Evolutionary conservation across 176 grass and related monocot species (phyloP), one percentile per base, ranked within the genome.

Genomic region (Dactylis glomerata): DNA sequence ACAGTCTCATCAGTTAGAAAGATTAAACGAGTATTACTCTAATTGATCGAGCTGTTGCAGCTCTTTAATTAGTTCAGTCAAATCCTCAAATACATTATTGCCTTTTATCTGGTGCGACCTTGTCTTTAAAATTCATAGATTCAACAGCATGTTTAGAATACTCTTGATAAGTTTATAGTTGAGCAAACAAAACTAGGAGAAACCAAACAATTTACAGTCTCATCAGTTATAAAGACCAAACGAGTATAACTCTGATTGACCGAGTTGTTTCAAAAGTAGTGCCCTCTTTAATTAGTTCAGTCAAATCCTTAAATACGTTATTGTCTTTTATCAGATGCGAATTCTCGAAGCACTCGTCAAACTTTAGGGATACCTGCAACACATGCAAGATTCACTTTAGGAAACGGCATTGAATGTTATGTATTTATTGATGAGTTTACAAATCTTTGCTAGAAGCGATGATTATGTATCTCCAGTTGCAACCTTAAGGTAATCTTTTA

Each of bases 291-390:
- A 80, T 80, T 86, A 95, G 83, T 84, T 90, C 87, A 81, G 32
- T 34, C 83, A 98, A 85, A 87, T 85, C 81, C 83, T 95, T 98
- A 80, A 95, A 98, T 92, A 98, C 90, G 61, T 95, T 92, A 50
- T 92, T 98, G 80, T 98, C 96, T 80, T 93, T 98, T 87, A 92
- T 92, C 77, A 85, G 89, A 58, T 95, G 92, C 80, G 95, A 95
- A 86, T 31, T 90, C 88, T 87, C 77, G 70, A 98, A 98, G 84
- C 77, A 95, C 40, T 92, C 96, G 63, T 84, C 80, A 78, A n/a
- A 91, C 91, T 85, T 89, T 95, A 85, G 87, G 87, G 52, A 88
- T 55, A 78, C 91, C 96, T 98, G 84, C 76, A 90, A 32, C 51
- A 87, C 8, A 68, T 41, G n/a, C n/a, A 75, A 47, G 41, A 26